Conservation (phyloP, 768 basidiomycete species). For the button mushroom (Agaricus bisporus) region DNA sequence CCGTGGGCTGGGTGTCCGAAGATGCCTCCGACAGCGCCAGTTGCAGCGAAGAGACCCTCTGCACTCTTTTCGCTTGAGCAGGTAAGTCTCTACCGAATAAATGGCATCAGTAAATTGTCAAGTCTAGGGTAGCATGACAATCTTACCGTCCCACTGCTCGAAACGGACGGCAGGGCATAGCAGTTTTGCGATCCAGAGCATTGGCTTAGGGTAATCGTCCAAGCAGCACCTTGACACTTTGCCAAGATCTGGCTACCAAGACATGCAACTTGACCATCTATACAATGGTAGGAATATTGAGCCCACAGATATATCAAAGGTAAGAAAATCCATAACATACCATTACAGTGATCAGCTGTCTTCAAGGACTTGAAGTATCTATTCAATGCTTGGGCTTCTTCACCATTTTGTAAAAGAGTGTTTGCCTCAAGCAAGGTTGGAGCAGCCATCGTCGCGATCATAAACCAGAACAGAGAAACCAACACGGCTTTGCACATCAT, state of each 20-base stretch:
- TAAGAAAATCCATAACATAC: constrained; percentile 22
- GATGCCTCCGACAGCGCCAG: constrained; percentile 40
- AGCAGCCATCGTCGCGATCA: constrained; percentile 23
- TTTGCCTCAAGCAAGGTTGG: constrained; percentile 30
- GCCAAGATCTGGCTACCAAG: constrained; percentile 31
- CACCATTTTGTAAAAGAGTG: constrained; percentile 42
- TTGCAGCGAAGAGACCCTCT: constrained; percentile 35
- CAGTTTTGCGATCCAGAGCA: constrained; percentile 36
- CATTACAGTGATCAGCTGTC: constrained; percentile 35
- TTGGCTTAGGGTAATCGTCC: constrained; percentile 25
- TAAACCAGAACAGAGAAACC: constrained; percentile 19
- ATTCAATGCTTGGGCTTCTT: constrained; percentile 47
- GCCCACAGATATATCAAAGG: too few relatives aligned
- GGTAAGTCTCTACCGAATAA: constrained; percentile 29
- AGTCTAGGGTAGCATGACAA: not conserved
- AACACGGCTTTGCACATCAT: constrained; percentile 3
- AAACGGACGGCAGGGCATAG: constrained; percentile 46
- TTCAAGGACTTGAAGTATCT: constrained; percentile 35
- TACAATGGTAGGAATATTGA: not conserved
- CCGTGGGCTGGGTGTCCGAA: constrained; percentile 16
- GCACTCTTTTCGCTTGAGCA: constrained; percentile 50
- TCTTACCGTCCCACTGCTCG: constrained; percentile 39
- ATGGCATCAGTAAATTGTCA: not conserved
- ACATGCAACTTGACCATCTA: constrained; percentile 41
- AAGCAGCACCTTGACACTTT: constrained; percentile 34